These are phyloP conservation scores for Erodium texanum DNA, from an alignment of 441 rosid genomes.

Conservation along the genomic window DNA sequence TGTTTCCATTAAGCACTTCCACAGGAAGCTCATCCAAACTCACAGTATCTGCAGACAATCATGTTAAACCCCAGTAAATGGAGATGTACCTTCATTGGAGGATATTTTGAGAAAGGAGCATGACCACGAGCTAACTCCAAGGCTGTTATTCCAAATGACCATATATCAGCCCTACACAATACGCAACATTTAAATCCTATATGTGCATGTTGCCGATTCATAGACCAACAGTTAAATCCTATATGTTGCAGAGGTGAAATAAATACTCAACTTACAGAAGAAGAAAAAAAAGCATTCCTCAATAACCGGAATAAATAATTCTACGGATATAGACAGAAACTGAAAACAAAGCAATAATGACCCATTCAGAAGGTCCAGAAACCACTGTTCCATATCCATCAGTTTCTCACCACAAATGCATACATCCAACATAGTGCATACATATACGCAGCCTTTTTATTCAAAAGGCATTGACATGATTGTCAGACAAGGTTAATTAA, in stretches of 20 bases:
- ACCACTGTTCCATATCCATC: not conserved
- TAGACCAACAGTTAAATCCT: slow-evolving; percentile 17
- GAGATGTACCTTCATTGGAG: slow-evolving; percentile 93
- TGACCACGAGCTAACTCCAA: slow-evolving; percentile 95
- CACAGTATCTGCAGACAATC: slow-evolving; percentile 11
- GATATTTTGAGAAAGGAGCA: too few relatives aligned
- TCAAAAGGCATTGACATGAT: not conserved
- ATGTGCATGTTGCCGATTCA: not conserved
- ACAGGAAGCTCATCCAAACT: slow-evolving; percentile 4
- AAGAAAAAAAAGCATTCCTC: not conserved
- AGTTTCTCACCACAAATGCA: not conserved
- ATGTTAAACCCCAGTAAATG: slow-evolving; percentile 13
- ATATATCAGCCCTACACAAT: slow-evolving; percentile 84
- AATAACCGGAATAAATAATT: not conserved
- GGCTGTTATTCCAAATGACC: slow-evolving; percentile 99
- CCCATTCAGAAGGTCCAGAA: not conserved
- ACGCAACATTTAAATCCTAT: slow-evolving; percentile 21
- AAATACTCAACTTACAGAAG: not conserved
- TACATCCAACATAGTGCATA: not conserved
- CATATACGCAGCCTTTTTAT: not conserved
- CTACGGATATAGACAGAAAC: not conserved
- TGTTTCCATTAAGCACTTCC: slow-evolving; percentile 5
- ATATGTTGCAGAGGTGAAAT: not conserved
- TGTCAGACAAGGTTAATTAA: not conserved
- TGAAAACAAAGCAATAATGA: not conserved